Evolutionary conservation across 148 eudicot species (phyloP).

Genomic region (Camellia japonica): DNA sequence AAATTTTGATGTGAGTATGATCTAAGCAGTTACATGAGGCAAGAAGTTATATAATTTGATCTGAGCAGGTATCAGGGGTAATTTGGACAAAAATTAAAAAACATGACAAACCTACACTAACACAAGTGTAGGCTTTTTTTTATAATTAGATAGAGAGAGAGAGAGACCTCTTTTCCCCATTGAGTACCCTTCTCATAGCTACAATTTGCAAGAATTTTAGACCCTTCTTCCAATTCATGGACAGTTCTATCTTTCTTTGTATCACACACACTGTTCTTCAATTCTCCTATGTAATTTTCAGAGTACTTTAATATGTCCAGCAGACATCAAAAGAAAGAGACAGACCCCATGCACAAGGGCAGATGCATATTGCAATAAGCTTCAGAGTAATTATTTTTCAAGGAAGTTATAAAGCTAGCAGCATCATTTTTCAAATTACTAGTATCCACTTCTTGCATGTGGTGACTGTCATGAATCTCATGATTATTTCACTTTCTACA

Average conservation of each 20-base stretch:
- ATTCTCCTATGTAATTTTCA: background rate
- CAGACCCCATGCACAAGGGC: background rate
- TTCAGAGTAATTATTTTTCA: background rate
- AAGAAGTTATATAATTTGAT: too few species aligned
- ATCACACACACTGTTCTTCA: background rate
- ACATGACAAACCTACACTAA: too few species aligned
- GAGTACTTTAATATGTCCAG: background rate
- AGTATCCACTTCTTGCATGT: background rate
- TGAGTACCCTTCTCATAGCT: conserved; percentile 39
- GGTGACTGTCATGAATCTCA: background rate
- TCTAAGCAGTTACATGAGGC: too few species aligned
- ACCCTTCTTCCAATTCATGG: conserved; percentile 34
- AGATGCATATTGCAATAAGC: background rate
- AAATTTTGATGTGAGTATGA: too few species aligned
- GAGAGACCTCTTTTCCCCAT: conserved; percentile 50
- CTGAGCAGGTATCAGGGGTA: too few species aligned
- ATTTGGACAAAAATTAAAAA: too few species aligned
- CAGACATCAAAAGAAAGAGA: background rate
- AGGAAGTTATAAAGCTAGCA: background rate
- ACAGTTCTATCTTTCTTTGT: conserved; percentile 10
- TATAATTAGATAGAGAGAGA: too few species aligned
- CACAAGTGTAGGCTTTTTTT: too few species aligned
- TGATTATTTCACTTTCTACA: background rate
- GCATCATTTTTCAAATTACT: background rate
- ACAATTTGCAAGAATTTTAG: conserved; percentile 40